These are phyloP conservation scores for Trichoderma arundinaceum DNA, from an alignment of 2,329 filamentous ascomycete species.

Conservation along the genomic window DNA sequence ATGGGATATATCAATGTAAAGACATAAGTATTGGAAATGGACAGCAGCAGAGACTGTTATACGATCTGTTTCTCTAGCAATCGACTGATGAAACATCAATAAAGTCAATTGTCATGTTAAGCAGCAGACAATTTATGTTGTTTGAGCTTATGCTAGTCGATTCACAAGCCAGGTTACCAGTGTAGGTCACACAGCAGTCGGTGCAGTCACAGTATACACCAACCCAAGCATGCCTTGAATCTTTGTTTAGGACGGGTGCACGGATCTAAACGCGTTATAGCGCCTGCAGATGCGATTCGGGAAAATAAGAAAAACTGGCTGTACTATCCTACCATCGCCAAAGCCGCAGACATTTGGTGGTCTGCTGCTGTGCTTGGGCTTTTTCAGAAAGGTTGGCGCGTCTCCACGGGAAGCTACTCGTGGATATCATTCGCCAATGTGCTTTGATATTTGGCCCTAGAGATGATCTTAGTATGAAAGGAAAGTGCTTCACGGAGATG, in stretches of 20 bases:
- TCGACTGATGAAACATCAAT: not conserved
- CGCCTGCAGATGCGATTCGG: not conserved
- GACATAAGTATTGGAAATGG: not conserved
- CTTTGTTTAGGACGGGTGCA: too few relatives aligned
- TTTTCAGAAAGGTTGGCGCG: not conserved
- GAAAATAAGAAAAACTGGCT: too few relatives aligned
- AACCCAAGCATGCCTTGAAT: not conserved
- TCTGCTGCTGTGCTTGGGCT: not conserved
- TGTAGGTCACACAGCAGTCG: not conserved
- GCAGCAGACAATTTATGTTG: not conserved
- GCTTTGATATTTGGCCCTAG: conserved; percentile 3
- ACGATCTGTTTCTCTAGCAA: not conserved
- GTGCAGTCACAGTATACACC: not conserved
- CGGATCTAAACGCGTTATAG: not conserved
- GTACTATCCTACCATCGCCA: not conserved
- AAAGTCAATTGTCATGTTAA: not conserved
- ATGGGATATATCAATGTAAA: not conserved
- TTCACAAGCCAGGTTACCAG: not conserved
- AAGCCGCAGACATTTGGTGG: not conserved
- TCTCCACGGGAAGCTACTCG: not conserved
- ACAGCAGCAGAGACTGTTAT: not conserved
- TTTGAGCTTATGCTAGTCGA: not conserved
- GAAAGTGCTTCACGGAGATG: not conserved
- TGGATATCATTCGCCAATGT: not conserved
- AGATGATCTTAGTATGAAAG: not conserved